Conservation (phyloP, 805 yeast species). For the Sugiyamaella floridensis region DNA sequence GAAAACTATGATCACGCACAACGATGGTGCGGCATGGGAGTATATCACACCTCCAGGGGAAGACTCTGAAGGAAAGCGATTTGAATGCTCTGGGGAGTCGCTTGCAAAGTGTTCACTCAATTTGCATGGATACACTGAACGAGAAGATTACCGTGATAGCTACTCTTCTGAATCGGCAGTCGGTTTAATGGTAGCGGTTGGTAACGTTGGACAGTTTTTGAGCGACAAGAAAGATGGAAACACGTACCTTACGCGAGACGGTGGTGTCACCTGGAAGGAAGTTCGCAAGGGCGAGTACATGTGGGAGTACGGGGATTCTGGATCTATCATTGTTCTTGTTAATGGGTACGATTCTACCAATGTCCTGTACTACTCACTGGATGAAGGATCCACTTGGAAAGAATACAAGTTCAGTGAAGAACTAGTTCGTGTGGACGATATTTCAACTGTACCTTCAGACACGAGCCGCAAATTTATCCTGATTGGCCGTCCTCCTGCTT, state of each 20-base stretch:
- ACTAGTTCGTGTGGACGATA: constrained; percentile 53
- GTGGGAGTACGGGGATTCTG: constrained; percentile 98
- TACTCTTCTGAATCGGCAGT: constrained; percentile 83
- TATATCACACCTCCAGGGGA: constrained; percentile 59
- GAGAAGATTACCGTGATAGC: constrained; percentile 76
- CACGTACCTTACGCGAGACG: constrained; percentile 81
- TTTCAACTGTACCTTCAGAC: constrained; percentile 84
- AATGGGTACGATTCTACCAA: constrained; percentile 53
- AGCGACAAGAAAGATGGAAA: constrained; percentile 42
- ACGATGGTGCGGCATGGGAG: constrained; percentile 88
- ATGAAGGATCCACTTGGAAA: constrained; percentile 75
- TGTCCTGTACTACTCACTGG: constrained; percentile 55
- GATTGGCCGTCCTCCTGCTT: constrained; percentile 44
- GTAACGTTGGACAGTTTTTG: constrained; percentile 72
- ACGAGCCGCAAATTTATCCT: constrained; percentile 74
- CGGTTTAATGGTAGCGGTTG: constrained; percentile 87
- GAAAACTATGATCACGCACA: constrained; percentile 70
- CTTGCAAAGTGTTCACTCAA: constrained; percentile 68
- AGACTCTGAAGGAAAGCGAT: constrained; percentile 55
- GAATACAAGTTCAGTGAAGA: constrained; percentile 56
- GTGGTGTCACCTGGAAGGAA: constrained; percentile 84
- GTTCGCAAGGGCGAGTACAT: constrained; percentile 63
- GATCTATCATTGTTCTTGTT: constrained; percentile 73
- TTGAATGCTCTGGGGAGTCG: constrained; percentile 42
- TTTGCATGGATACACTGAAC: constrained; percentile 85